Conservation (phyloP, 495 filamentous ascomycete genomes). For the Penicillium samsonianum region DNA sequence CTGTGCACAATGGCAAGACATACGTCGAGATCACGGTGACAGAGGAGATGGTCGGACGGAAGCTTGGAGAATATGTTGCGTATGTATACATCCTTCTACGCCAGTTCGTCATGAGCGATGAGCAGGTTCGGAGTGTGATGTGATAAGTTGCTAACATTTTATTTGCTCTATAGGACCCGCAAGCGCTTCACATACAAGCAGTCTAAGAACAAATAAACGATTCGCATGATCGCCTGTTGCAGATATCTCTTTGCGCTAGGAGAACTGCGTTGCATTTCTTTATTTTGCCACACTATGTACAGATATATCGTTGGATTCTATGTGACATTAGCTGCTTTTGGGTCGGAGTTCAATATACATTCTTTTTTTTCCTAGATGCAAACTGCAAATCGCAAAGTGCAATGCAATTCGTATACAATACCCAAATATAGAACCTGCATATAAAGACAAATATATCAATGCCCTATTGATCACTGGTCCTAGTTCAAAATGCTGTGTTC, state of each 20-base stretch:
- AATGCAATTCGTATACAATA: not conserved
- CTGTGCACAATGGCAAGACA: slow-evolving; percentile 92
- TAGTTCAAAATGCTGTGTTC: not conserved
- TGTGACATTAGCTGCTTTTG: slow-evolving; percentile 32
- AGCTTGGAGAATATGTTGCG: slow-evolving; percentile 92
- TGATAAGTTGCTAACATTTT: slow-evolving; percentile 1
- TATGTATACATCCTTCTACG: slow-evolving; percentile 52
- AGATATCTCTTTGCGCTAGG: not conserved
- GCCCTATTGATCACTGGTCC: not conserved
- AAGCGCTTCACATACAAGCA: slow-evolving; percentile 81
- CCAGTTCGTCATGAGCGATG: not conserved
- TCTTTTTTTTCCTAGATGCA: not conserved
- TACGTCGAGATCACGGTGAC: slow-evolving; percentile 88
- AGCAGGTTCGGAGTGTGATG: not conserved
- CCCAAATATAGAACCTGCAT: not conserved
- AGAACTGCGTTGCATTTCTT: slow-evolving; percentile 10
- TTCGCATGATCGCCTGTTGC: slow-evolving; percentile 7
- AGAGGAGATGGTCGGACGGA: slow-evolving; percentile 98
- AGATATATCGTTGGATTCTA: slow-evolving; percentile 30
- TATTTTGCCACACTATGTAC: slow-evolving; percentile 32
- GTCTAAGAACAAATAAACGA: slow-evolving; percentile 70
- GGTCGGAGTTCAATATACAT: slow-evolving; percentile 29
- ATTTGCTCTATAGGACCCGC: slow-evolving; percentile 63
- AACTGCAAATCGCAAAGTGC: not conserved
- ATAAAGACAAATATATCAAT: not conserved